These are phyloP conservation scores for Geranium rotundifolium DNA, from an alignment of 345 rosid genomes.

Conservation along the genomic window DNA sequence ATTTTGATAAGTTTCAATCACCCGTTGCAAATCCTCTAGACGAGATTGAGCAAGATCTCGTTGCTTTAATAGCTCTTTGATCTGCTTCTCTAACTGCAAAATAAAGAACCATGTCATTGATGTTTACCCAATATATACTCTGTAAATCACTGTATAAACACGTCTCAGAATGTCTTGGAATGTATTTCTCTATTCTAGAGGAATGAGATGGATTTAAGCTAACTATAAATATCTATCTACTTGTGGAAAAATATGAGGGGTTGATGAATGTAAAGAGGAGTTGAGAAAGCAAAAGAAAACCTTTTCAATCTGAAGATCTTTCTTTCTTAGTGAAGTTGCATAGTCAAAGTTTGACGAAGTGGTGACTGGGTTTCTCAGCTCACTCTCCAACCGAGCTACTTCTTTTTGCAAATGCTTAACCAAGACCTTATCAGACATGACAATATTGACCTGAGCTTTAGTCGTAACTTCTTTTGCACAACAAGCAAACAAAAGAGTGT, in stretches of 20 bases:
- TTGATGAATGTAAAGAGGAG: neutral
- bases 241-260: neutral
- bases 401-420: constrained; percentile 92
- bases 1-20: constrained; percentile 28
- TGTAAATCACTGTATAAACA: neutral
- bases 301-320: constrained; percentile 89
- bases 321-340: constrained; percentile 58
- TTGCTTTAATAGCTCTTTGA: constrained; percentile 62
- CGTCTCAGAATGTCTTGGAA: neutral
- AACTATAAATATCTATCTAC: neutral
- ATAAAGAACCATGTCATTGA: constrained; percentile 13
- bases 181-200: no score
- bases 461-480: constrained; percentile 97
- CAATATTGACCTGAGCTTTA: constrained; percentile 92
- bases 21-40: constrained; percentile 54
- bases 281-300: constrained; percentile 17
- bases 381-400: constrained; percentile 85
- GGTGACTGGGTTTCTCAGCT: constrained; percentile 64
- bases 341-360: constrained; percentile 47
- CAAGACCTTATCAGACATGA: constrained; percentile 96
- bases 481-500: constrained; percentile 90
- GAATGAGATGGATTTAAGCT: neutral
- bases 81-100: constrained; percentile 79
- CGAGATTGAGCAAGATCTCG: constrained; percentile 81
- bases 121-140: neutral